These are phyloP conservation scores for Obelidium mucronatum DNA, from an alignment of 192 early-diverging fungal species.

Conservation along the genomic window DNA sequence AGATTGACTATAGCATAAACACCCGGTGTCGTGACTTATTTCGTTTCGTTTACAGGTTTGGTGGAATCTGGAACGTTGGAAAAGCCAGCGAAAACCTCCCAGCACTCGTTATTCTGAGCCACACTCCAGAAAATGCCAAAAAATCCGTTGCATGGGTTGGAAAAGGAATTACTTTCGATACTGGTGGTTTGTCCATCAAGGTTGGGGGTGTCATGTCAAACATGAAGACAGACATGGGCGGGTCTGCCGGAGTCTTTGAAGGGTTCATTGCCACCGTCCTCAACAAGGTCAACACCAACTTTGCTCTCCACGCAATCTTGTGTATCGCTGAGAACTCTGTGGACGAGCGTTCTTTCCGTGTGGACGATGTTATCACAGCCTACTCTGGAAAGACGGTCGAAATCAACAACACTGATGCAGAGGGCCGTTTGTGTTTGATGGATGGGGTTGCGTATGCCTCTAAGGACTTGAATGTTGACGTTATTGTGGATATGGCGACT, in stretches of 20 bases:
- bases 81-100: slow-evolving; percentile 55
- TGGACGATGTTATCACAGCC: slow-evolving; percentile 55
- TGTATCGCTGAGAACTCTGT: slow-evolving; percentile 64
- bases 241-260: slow-evolving; percentile 54
- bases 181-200: slow-evolving; percentile 59
- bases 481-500: slow-evolving; percentile 62
- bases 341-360: slow-evolving; percentile 34
- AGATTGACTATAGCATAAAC: too few relatives aligned
- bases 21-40: too few relatives aligned
- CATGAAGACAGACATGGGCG: slow-evolving; percentile 65
- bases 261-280: slow-evolving; percentile 53
- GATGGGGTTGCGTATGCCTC: slow-evolving; percentile 62
- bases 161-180: slow-evolving; percentile 68
- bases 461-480: slow-evolving; percentile 50
- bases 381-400: slow-evolving; percentile 65
- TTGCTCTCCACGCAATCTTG: slow-evolving; percentile 50
- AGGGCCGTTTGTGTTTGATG: slow-evolving; percentile 51
- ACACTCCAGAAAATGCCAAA: slow-evolving; percentile 27
- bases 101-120: slow-evolving; percentile 50
- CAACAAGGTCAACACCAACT: slow-evolving; percentile 10
- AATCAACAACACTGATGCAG: slow-evolving; percentile 61
- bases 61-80: slow-evolving; percentile 60
- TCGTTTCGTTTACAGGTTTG: slow-evolving; percentile 56
- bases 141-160: slow-evolving; percentile 61
- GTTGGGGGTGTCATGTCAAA: slow-evolving; percentile 33